These are phyloP conservation scores for Jaltomata sinuosa DNA, from an alignment of 257 asterid genomes.

Conservation along the genomic window DNA sequence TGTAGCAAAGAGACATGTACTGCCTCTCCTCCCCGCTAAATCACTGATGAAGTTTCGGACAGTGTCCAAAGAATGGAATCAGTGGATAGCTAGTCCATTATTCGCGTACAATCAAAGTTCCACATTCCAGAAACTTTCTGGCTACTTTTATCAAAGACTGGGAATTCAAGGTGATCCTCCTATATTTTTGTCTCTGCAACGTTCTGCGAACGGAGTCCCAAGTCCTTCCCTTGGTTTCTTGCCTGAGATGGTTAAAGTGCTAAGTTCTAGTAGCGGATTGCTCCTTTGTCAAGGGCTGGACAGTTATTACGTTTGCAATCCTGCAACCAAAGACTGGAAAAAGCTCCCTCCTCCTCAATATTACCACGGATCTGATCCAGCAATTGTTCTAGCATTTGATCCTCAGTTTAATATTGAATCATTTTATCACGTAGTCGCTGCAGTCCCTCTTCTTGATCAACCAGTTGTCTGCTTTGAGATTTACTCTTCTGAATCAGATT, in stretches of 20 bases:
- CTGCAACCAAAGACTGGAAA: conserved; percentile 24
- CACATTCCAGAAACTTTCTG: conserved; percentile 27
- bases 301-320: conserved; percentile 34
- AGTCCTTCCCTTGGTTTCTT: conserved; percentile 11
- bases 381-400: conserved; percentile 35
- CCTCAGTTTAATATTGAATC: conserved; percentile 20
- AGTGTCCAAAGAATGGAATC: conserved; percentile 43
- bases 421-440: conserved; percentile 21
- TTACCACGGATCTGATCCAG: conserved; percentile 17
- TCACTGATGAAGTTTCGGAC: conserved; percentile 17
- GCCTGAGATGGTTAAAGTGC: conserved; percentile 4
- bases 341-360: conserved; percentile 19
- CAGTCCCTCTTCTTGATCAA: conserved; percentile 10
- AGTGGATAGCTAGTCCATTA: conserved; percentile 29
- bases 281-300: conserved; percentile 21
- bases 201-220: conserved; percentile 29
- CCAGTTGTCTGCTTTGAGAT: conserved; percentile 20
- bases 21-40: conserved; percentile 53
- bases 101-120: conserved; percentile 30
- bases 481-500: conserved; percentile 22
- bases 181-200: conserved; percentile 12
- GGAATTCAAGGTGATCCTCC: background rate
- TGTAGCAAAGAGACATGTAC: conserved; percentile 13
- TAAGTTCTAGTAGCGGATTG: conserved; percentile 31
- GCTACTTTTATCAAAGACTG: conserved; percentile 20